Base-by-base conservation (phyloP, 108 stramenopile species). In the Stephanodiscus minutulus region DNA sequence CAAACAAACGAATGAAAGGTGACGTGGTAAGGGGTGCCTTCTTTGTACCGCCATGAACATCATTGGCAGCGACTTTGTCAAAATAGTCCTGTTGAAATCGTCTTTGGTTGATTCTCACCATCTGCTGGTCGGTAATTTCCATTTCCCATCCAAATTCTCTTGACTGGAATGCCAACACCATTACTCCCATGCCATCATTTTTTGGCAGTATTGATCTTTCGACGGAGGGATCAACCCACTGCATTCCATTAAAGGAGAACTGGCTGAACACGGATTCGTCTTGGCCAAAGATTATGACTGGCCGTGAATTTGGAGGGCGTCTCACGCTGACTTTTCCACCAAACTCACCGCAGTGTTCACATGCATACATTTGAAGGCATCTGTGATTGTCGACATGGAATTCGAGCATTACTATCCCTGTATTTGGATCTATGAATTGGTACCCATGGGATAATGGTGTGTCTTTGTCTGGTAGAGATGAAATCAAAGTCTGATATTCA, bases 131-230 rank as follows among this genome's bases (percentile, higher is more conserved):
- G 1, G 25, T 59, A 29, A 59, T 21, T 8, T 28, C 29, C 18
- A 59, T 7, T 11, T 25, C 57, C 57, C 57, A 59, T 33, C 57
- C 57, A 9, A 59, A 59, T 29, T 59, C 57, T 27, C 57, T 59
- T 6, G 57, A 59, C 31, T 59, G 57, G 15, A 59, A 59, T 59
- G 29, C 57, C 25, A 25, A 59, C 6, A 59, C 31, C 57, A 59
- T 59, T 0, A 59, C 24, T 33, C 57, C 57, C 6, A 12, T 29
- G 0, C 57, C 57, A 25, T 27, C 13, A 29, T 25, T 25, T 25
- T 59, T 59, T 7, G 57, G 57, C 7, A 59, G 18, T 1, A 59
- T 7, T 17, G 57, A 25, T n/a, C 57, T 59, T 2, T 33, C 33
- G 7, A 22, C 57, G 9, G 28, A n/a, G n/a, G 20, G 20, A 0